Evolutionary conservation across 805 yeast genomes (phyloP).

Genomic region (Brettanomyces nanus): DNA sequence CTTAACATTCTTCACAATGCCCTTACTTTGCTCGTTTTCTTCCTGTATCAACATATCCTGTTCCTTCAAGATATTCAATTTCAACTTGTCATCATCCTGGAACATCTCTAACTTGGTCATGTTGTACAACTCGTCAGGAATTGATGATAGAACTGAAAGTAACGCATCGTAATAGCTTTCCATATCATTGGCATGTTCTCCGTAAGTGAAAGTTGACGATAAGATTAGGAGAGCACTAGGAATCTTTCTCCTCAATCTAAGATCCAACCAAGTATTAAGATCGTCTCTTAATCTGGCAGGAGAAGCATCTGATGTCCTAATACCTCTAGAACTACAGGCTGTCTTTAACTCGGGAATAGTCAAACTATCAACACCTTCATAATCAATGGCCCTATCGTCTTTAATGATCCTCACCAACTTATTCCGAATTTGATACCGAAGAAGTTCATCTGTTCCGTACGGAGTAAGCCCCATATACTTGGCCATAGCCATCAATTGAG

Average conservation of each 20-base stretch:
- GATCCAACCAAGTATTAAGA: constrained; percentile 76
- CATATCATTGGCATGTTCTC: constrained; percentile 50
- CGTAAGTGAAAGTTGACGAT: constrained; percentile 83
- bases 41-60: constrained; percentile 80
- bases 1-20: constrained; percentile 47
- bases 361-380: constrained; percentile 83
- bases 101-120: constrained; percentile 87
- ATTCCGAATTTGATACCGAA: constrained; percentile 88
- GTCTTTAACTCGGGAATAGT: constrained; percentile 73
- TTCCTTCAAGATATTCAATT: constrained; percentile 65
- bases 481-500: constrained; percentile 91
- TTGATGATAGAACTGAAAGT: constrained; percentile 75
- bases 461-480: constrained; percentile 85
- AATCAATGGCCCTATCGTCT: constrained; percentile 85
- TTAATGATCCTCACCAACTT: constrained; percentile 77
- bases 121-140: constrained; percentile 93
- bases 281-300: constrained; percentile 74
- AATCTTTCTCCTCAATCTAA: constrained; percentile 76
- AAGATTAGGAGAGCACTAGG: constrained; percentile 84
- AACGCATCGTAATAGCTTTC: constrained; percentile 65
- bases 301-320: constrained; percentile 71
- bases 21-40: constrained; percentile 78
- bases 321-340: constrained; percentile 93
- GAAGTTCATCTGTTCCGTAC: constrained; percentile 82
- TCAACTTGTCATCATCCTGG: constrained; percentile 54